Base-by-base conservation (phyloP, 2,329 filamentous ascomycete genomes). In the Blastomyces percursus region DNA sequence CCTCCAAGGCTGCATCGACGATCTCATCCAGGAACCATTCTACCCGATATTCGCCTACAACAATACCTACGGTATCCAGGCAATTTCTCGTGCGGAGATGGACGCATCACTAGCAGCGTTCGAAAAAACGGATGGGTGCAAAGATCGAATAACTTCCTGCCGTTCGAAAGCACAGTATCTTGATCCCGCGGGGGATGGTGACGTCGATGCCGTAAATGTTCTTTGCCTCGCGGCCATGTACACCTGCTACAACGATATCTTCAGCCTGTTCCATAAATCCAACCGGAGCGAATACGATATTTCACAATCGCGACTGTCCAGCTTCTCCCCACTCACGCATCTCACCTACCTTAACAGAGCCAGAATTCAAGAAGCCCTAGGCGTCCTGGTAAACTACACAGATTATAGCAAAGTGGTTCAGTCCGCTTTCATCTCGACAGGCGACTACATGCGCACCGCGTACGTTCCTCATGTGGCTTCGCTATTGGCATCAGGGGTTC, bases 381-480 rank as follows among this genome's bases (percentile, higher is more conserved):
- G 85, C 5, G 81, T 84, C 0, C 81, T 82, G 0, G 70, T 86
- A 21, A 86, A 87, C 70, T 86, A 79, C 74, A 82, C 83, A 0
- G 71, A 71, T 42, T 79, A 76, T 63, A 77, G 74, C 61, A 63
- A 67, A 61, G 72, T 76, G 14, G 70, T 77, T 61, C 75, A 79
- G 69, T 78, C 71, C 66, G 77, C 76, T 48, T 82, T 83, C 75
- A 78, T 82, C 61, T 73, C 76, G 64, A 80, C 79, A 2, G 81
- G 81, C 52, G 87, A 89, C 71, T 85, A 84, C 66, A 82, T 86
- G 60, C 86, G 85, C 68, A 82, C 82, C 19, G 83, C 83, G 66
- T 82, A 86, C 68, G 76, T 87, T 44, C 73, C 80, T 64, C 78
- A 84, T 62, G 77, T 89, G 16, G 84, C 86, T 60, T 75, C 79